phyloP scores from a whole-genome alignment of 768 basidiomycete species.

The Nidularia pulvinata region DNA sequence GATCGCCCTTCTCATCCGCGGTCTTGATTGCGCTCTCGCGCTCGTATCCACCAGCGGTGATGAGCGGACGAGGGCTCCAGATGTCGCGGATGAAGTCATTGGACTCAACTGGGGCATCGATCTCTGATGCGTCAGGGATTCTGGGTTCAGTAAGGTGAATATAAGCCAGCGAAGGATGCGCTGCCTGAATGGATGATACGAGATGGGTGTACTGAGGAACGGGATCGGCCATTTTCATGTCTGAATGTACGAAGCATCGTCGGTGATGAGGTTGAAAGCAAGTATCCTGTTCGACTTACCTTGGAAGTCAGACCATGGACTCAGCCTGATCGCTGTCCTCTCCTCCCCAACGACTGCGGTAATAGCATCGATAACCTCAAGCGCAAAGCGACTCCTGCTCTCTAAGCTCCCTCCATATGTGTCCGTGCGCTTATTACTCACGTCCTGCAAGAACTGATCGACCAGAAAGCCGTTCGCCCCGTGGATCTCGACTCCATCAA shows the following conservation, averaged over 20 bases:
- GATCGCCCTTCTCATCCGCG: slow-evolving; percentile 19
- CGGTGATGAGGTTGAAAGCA: neutral
- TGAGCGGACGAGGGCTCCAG: slow-evolving; percentile 20
- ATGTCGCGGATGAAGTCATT: slow-evolving; percentile 19
- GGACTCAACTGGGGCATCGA: neutral
- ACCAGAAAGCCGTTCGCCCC: slow-evolving; percentile 27
- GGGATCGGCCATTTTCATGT: slow-evolving; percentile 30
- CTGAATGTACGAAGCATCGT: slow-evolving; percentile 9
- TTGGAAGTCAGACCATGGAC: slow-evolving; percentile 35
- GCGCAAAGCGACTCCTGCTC: slow-evolving; percentile 47
- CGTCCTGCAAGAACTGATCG: slow-evolving; percentile 12
- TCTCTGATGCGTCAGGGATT: neutral
- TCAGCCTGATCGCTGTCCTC: slow-evolving; percentile 38
- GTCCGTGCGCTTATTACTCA: slow-evolving; percentile 48
- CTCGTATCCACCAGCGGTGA: slow-evolving; percentile 29
- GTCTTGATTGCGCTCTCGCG: slow-evolving; percentile 20
- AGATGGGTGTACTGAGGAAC: slow-evolving; percentile 31
- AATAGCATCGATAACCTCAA: slow-evolving; percentile 46
- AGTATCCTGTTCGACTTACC: slow-evolving; percentile 10
- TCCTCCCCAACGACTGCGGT: slow-evolving; percentile 40
- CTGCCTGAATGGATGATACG: slow-evolving; percentile 16
- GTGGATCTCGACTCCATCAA: slow-evolving; percentile 30
- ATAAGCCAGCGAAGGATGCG: slow-evolving; percentile 36
- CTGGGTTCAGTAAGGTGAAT: slow-evolving; percentile 35
- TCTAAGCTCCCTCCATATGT: slow-evolving; percentile 55